These are phyloP conservation scores for Malassezia arunalokei DNA, from an alignment of 1,284 basidiomycete species.

Conservation along the genomic window DNA sequence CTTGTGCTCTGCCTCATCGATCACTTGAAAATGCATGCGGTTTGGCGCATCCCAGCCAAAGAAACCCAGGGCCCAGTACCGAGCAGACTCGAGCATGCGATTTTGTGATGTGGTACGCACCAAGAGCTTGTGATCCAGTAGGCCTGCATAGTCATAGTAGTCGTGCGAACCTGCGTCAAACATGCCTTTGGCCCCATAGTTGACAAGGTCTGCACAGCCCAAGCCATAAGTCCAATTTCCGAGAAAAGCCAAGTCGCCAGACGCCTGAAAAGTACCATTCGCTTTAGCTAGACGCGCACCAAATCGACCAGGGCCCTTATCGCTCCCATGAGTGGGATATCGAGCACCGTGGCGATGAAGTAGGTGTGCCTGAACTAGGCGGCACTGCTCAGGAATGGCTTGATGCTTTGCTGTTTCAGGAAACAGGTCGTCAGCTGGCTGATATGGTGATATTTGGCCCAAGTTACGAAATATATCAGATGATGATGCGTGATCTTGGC, in stretches of 20 bases:
- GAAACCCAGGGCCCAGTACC: slow-evolving; percentile 51
- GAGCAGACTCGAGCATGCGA: slow-evolving; percentile 75
- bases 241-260: slow-evolving; percentile 59
- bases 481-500: slow-evolving; percentile 14
- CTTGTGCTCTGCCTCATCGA: slow-evolving; percentile 27
- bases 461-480: slow-evolving; percentile 31
- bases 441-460: slow-evolving; percentile 16
- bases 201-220: slow-evolving; percentile 60
- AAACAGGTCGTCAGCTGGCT: slow-evolving; percentile 9
- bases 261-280: slow-evolving; percentile 36
- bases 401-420: slow-evolving; percentile 10
- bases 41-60: slow-evolving; percentile 26
- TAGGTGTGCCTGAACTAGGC: slow-evolving; percentile 33
- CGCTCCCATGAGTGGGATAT: slow-evolving; percentile 21
- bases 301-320: slow-evolving; percentile 2
- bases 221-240: slow-evolving; percentile 55
- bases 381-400: slow-evolving; percentile 17
- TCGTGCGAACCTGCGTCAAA: slow-evolving; percentile 39
- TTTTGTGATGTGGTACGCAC: slow-evolving; percentile 49
- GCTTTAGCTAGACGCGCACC: background rate
- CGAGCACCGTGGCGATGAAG: slow-evolving; percentile 41
- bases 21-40: slow-evolving; percentile 33
- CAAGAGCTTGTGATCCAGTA: slow-evolving; percentile 28
- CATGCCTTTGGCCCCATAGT: slow-evolving; percentile 64
- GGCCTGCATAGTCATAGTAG: slow-evolving; percentile 43